These are phyloP conservation scores for Eimeria sp. DNA, from an alignment of 169 alveolate species.

Conservation along the genomic window DNA sequence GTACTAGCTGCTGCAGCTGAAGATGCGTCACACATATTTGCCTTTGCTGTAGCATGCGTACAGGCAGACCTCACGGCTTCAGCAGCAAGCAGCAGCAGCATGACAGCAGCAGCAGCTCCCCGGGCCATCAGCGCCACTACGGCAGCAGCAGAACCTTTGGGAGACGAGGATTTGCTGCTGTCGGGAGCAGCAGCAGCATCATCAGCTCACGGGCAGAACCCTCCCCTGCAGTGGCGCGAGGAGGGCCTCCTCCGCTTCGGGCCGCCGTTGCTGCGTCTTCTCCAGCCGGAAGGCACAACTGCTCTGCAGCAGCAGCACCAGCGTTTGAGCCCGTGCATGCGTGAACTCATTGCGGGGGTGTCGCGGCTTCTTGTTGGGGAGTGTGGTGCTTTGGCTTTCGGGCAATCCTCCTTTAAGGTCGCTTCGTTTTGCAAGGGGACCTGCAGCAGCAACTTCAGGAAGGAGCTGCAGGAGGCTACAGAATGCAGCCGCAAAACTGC, in stretches of 20 bases:
- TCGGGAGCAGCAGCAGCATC: conserved; percentile 50
- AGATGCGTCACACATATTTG: conserved; percentile 20
- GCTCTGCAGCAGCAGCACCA: conserved; percentile 35
- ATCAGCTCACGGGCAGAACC: conserved; percentile 23
- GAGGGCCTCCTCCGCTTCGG: conserved; percentile 52
- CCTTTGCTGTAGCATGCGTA: conserved; percentile 53
- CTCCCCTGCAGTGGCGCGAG: conserved; percentile 66
- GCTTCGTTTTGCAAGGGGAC: conserved; percentile 76
- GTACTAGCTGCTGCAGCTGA: conserved; percentile 12
- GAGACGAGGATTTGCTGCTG: conserved; percentile 7
- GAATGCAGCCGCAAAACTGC: conserved; percentile 67
- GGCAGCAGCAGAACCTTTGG: conserved; percentile 2
- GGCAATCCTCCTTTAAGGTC: conserved; percentile 59
- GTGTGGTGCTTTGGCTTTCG: conserved; percentile 82
- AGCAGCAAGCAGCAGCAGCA: not conserved
- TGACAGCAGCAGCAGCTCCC: conserved; percentile 2
- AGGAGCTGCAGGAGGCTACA: conserved; percentile 26
- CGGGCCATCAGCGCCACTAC: conserved; percentile 61
- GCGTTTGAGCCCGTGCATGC: conserved; percentile 50
- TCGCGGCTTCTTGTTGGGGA: conserved; percentile 72
- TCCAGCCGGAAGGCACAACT: not conserved
- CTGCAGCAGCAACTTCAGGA: conserved; percentile 21
- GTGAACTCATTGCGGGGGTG: conserved; percentile 10
- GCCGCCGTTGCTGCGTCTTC: conserved; percentile 12
- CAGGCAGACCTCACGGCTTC: conserved; percentile 17